These are phyloP conservation scores for Pythium periplocum DNA, from an alignment of 352 stramenopile species.

Conservation along the genomic window DNA sequence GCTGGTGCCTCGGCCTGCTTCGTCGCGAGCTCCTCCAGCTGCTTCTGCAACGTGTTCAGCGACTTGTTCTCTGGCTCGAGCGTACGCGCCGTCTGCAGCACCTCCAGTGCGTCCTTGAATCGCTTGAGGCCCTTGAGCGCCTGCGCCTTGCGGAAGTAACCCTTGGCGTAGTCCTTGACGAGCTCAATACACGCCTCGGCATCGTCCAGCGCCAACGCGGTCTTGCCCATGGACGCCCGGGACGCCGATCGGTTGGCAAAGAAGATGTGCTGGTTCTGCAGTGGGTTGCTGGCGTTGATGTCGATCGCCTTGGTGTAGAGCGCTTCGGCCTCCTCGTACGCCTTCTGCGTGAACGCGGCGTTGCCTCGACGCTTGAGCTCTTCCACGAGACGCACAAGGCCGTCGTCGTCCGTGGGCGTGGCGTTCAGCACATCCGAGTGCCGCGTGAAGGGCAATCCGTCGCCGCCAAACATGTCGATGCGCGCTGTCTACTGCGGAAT, in stretches of 20 bases:
- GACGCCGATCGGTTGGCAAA: constrained; percentile 86
- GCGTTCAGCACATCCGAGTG: constrained; percentile 81
- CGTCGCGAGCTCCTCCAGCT: constrained; percentile 56
- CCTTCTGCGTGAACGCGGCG: constrained; percentile 78
- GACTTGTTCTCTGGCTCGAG: constrained; percentile 77
- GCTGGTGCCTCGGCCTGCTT: constrained; percentile 42
- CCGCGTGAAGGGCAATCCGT: constrained; percentile 61
- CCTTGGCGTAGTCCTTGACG: constrained; percentile 69
- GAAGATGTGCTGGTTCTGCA: constrained; percentile 79
- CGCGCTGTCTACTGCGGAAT: too few relatives aligned
- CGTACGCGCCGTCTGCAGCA: constrained; percentile 53
- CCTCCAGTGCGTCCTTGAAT: constrained; percentile 53
- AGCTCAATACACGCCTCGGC: constrained; percentile 57
- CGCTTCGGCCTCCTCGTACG: constrained; percentile 89
- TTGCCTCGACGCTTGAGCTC: constrained; percentile 89
- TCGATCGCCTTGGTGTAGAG: constrained; percentile 96
- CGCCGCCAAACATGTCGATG: constrained; percentile 58
- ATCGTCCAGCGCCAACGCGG: constrained; percentile 52
- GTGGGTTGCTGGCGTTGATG: constrained; percentile 43
- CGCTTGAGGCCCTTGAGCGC: constrained; percentile 66
- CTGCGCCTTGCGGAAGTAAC: constrained; percentile 80
- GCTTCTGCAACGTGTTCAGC: constrained; percentile 46
- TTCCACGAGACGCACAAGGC: constrained; percentile 61
- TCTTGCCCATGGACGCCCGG: constrained; percentile 79
- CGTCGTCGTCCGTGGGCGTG: constrained; percentile 37